Conservation (phyloP, 2,329 filamentous ascomycete species). For the Ophiocordyceps sinensis region DNA sequence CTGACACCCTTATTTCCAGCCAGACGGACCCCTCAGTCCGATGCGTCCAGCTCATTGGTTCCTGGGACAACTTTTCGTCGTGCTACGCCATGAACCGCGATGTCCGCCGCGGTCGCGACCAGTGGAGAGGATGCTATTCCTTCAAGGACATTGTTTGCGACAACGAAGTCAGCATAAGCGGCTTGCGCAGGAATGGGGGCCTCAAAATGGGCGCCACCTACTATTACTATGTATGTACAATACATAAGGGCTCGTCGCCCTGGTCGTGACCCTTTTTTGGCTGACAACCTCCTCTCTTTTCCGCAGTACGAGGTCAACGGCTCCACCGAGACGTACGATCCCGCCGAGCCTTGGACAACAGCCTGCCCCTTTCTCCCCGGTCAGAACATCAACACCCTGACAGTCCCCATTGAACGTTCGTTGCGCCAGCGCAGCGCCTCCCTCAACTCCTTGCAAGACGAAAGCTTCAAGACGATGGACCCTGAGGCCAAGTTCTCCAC, state of each 20-base stretch:
- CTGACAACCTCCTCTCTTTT: neutral
- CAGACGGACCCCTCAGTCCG: slow-evolving; percentile 45
- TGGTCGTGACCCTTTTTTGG: neutral
- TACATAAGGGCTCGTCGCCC: slow-evolving; percentile 35
- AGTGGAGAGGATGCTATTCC: slow-evolving; percentile 78
- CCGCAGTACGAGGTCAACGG: slow-evolving; percentile 72
- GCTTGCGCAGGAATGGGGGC: slow-evolving; percentile 51
- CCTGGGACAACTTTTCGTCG: slow-evolving; percentile 86
- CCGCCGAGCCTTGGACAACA: slow-evolving; percentile 57
- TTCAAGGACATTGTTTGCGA: slow-evolving; percentile 80
- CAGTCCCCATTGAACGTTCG: slow-evolving; percentile 58
- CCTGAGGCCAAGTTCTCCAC: slow-evolving; percentile 62
- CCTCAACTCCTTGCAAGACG: slow-evolving; percentile 40
- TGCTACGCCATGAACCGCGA: slow-evolving; percentile 74
- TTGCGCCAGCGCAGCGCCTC: slow-evolving; percentile 50
- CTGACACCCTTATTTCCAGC: slow-evolving; percentile 23
- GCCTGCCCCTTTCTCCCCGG: slow-evolving; percentile 77
- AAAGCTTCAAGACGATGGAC: slow-evolving; percentile 60
- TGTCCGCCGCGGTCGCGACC: slow-evolving; percentile 52
- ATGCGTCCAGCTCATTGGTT: slow-evolving; percentile 71
- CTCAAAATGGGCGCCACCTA: slow-evolving; percentile 88
- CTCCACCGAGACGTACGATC: slow-evolving; percentile 62
- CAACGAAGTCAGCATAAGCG: slow-evolving; percentile 36
- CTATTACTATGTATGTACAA: slow-evolving; percentile 96
- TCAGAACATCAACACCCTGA: slow-evolving; percentile 72